Evolutionary conservation across 2,329 filamentous ascomycete genomes (phyloP).

Genomic region (Neopestalotiopsis clavispora): DNA sequence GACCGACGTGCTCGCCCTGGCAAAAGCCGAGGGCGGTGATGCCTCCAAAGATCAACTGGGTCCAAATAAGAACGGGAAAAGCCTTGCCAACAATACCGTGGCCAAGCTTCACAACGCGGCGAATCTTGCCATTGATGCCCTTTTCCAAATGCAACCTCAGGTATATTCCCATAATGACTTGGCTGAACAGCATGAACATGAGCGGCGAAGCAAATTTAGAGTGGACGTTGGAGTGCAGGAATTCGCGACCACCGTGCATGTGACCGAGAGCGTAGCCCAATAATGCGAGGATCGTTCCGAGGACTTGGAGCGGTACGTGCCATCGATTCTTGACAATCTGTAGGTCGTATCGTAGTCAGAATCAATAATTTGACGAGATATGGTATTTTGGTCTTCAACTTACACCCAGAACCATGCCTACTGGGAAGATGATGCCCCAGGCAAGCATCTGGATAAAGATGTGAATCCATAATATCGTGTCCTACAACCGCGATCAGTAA

Average conservation of each 20-base stretch:
- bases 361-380: slow-evolving; percentile 3
- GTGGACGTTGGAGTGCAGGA: slow-evolving; percentile 77
- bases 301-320: slow-evolving; percentile 88
- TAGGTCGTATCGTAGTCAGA: slow-evolving; percentile 16
- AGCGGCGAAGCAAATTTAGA: slow-evolving; percentile 78
- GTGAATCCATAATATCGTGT: slow-evolving; percentile 89
- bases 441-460: slow-evolving; percentile 86
- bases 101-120: slow-evolving; percentile 70
- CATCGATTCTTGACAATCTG: slow-evolving; percentile 89
- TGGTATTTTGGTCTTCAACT: slow-evolving; percentile 35
- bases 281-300: slow-evolving; percentile 76
- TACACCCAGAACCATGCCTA: slow-evolving; percentile 95
- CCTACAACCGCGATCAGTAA: slow-evolving; percentile 47
- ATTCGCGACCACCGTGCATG: slow-evolving; percentile 86
- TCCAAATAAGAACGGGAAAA: slow-evolving; percentile 86
- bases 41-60: slow-evolving; percentile 94
- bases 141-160: slow-evolving; percentile 87
- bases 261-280: slow-evolving; percentile 92
- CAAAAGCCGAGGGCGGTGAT: slow-evolving; percentile 94
- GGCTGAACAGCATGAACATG: slow-evolving; percentile 78
- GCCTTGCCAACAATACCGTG: slow-evolving; percentile 86
- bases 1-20: slow-evolving; percentile 85
- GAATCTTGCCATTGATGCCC: slow-evolving; percentile 79
- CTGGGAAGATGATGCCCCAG: slow-evolving; percentile 90
- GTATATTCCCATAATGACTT: slow-evolving; percentile 83